Evolutionary conservation across 1,284 basidiomycete species (phyloP), one percentile per base, ranked within the genome.

Genomic region (Lentinula novae-zelandiae): DNA sequence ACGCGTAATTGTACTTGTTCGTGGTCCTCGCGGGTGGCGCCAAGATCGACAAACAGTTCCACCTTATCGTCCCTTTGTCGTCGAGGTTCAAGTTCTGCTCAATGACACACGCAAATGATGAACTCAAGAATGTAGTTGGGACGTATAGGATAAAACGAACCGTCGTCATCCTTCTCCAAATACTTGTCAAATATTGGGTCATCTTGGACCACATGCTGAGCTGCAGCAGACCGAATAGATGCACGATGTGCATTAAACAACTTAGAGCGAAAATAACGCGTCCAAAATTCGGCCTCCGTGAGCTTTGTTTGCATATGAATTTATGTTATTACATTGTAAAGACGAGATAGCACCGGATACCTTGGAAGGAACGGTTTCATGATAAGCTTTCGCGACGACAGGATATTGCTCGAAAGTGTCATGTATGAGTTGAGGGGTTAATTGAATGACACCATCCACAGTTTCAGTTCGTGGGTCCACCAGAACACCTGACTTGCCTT

Each of bases 351-450:
- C 54, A 51, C 55, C 50, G 60, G 40, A 60, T 74, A 90, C 93
- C 76, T 92, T 90, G 61, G 76, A 80, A 1, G 96, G 96, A 0
- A 99, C 96, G 66, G 96, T 95, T 70, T 97, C 95, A 62, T 81
- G 89, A 71, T 96, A 98, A 0, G 95, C 96, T 69, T 87, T 90
- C 53, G 90, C 87, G 6, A 99, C 93, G 38, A 98, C 90, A 1
- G 97, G 96, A 70, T 96, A 98, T 77, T 98, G 96, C 67, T 98
- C 95, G 69, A 99, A 99, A 53, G 99, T 95, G 70, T 98, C 96
- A 67, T 92, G 86, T 44, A 96, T 92, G 42, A 98, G 81, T 72
- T 96, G 94, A 6, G 93, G 93, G 1, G 95, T 96, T 62, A 99
- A 89, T 67, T 90, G 86, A 64, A 98, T 95, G 42, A 92, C 92